phyloP scores from a whole-genome alignment of 495 filamentous ascomycete species.

The Penicillium atrosanguineum region DNA sequence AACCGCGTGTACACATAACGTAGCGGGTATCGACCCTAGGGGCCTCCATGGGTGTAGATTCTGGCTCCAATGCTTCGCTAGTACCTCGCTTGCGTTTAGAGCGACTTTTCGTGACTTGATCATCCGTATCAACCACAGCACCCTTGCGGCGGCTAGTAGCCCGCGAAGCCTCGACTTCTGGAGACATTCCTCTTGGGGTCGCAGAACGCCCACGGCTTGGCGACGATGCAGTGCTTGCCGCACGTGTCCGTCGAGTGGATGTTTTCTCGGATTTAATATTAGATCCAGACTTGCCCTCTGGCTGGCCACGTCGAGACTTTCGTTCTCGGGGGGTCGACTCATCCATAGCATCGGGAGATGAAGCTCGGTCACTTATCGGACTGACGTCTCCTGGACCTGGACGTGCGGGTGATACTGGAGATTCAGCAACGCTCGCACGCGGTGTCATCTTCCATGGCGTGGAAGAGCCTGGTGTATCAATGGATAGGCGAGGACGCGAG shows the following conservation, averaged over 20 bases:
- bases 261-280: slow-evolving; percentile 38
- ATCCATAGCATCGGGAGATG: slow-evolving; percentile 40
- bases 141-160: slow-evolving; percentile 50
- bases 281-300: slow-evolving; percentile 18
- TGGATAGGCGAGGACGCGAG: slow-evolving; percentile 38
- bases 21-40: slow-evolving; percentile 47
- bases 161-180: slow-evolving; percentile 40
- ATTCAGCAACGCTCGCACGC: slow-evolving; percentile 35
- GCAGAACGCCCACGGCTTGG: slow-evolving; percentile 60
- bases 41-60: slow-evolving; percentile 26
- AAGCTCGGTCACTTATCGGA: slow-evolving; percentile 50
- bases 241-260: slow-evolving; percentile 36
- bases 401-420: slow-evolving; percentile 45
- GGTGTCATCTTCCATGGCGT: slow-evolving; percentile 51
- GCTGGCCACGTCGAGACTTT: slow-evolving; percentile 20
- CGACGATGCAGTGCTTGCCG: slow-evolving; percentile 54
- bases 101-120: slow-evolving; percentile 28
- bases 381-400: slow-evolving; percentile 51
- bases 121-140: slow-evolving; percentile 28
- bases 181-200: slow-evolving; percentile 50
- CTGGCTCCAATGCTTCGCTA: slow-evolving; percentile 36
- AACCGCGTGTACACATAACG: slow-evolving; percentile 71
- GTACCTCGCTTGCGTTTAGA: slow-evolving; percentile 41
- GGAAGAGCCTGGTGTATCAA: slow-evolving; percentile 43
- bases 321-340: slow-evolving; percentile 32